phyloP scores from a whole-genome alignment of 2,329 filamentous ascomycete genomes.

The Monosporascus sp. region DNA sequence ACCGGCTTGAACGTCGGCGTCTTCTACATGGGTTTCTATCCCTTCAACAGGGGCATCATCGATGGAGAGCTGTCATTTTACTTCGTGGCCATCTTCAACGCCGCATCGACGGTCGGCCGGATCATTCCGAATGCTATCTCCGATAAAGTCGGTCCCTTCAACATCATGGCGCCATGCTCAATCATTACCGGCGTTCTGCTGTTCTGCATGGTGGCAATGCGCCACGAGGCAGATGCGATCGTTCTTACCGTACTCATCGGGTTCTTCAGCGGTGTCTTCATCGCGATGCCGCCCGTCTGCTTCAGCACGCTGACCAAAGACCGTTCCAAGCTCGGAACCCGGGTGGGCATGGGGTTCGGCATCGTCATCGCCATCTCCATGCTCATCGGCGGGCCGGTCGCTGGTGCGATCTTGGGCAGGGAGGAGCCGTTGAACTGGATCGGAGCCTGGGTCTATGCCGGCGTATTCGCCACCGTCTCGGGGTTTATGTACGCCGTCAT shows the following conservation, averaged over 20 bases:
- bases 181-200: slow-evolving; percentile 28
- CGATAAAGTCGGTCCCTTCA: slow-evolving; percentile 32
- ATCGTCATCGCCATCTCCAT: slow-evolving; percentile 21
- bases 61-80: slow-evolving; percentile 27
- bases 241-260: slow-evolving; percentile 29
- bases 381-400: slow-evolving; percentile 26
- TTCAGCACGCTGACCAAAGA: slow-evolving; percentile 33
- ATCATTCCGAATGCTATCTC: slow-evolving; percentile 31
- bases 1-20: slow-evolving; percentile 39
- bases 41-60: slow-evolving; percentile 9
- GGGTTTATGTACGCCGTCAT: slow-evolving; percentile 9
- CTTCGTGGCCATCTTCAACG: slow-evolving; percentile 34
- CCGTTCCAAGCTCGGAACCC: slow-evolving; percentile 32
- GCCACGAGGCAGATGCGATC: slow-evolving; percentile 27
- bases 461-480: slow-evolving; percentile 11
- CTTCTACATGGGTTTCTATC: slow-evolving; percentile 35
- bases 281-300: slow-evolving; percentile 33
- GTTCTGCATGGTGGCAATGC: slow-evolving; percentile 30
- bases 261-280: slow-evolving; percentile 36
- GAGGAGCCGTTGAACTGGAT: slow-evolving; percentile 25
- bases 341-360: slow-evolving; percentile 31
- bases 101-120: slow-evolving; percentile 32
- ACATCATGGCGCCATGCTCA: slow-evolving; percentile 29
- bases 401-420: slow-evolving; percentile 26
- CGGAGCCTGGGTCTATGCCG: slow-evolving; percentile 27